Evolutionary conservation across 2,329 filamentous ascomycete species (phyloP).

Genomic region (Calonectria pauciramosa): DNA sequence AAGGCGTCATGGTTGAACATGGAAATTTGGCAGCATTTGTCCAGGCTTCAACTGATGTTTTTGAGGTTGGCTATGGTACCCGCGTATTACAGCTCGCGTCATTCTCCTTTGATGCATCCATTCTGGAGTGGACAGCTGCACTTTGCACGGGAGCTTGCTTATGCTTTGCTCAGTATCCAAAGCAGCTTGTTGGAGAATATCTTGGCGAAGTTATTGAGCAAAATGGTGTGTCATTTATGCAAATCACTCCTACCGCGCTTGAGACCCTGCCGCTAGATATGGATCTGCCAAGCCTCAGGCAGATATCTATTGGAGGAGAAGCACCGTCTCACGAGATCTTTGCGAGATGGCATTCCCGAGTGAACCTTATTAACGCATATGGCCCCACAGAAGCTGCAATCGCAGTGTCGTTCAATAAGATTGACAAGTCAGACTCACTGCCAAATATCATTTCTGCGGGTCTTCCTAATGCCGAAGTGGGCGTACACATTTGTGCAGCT

Average conservation of each 20-base stretch:
- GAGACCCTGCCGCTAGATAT: neutral
- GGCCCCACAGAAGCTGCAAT: neutral
- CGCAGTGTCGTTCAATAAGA: neutral
- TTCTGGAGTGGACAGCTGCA: neutral
- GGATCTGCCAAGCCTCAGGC: neutral
- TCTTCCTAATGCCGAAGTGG: neutral
- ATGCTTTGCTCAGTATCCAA: neutral
- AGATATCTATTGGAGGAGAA: neutral
- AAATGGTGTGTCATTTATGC: neutral
- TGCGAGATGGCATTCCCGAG: neutral
- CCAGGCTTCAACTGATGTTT: neutral
- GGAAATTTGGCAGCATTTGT: neutral
- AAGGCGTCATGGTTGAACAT: neutral
- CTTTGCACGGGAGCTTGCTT: neutral
- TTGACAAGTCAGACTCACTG: neutral
- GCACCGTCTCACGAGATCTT: neutral
- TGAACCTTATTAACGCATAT: neutral
- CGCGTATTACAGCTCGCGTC: neutral
- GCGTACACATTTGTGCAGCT: neutral
- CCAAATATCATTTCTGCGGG: neutral
- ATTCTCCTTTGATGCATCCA: neutral
- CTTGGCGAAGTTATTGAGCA: neutral
- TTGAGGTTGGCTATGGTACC: neutral
- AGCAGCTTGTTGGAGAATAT: neutral
- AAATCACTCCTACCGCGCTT: neutral